These are phyloP conservation scores for Magnolia kwangsiensis DNA, from an alignment of 164 flowering plant species.

Conservation along the genomic window DNA sequence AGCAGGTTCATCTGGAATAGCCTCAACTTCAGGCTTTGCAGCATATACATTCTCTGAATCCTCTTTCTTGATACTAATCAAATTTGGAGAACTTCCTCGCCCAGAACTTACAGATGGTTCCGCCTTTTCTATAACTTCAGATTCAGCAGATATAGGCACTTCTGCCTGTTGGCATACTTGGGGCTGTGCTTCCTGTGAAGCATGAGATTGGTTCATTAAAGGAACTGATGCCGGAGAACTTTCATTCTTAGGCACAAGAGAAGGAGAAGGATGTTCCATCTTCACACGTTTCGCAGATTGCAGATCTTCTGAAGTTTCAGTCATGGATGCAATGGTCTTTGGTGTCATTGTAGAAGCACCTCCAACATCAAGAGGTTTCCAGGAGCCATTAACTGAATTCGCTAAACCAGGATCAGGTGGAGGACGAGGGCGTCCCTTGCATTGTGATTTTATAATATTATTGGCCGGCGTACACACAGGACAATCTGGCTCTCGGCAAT, in stretches of 20 bases:
- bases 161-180: conserved; percentile 37
- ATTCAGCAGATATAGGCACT: conserved; percentile 26
- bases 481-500: conserved; percentile 49
- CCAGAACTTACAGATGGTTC: conserved; percentile 39
- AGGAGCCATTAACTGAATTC: conserved; percentile 30
- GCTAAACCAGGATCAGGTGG: conserved; percentile 29
- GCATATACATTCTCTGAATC: conserved; percentile 26
- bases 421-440: conserved; percentile 27
- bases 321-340: conserved; percentile 27
- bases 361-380: conserved; percentile 38
- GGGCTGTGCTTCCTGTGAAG: conserved; percentile 24
- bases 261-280: conserved; percentile 54
- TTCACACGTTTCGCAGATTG: conserved; percentile 76
- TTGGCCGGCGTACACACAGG: conserved; percentile 78
- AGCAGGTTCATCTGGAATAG: conserved; percentile 34
- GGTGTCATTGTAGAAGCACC: conserved; percentile 29
- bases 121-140: conserved; percentile 45
- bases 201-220: conserved; percentile 27
- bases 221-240: conserved; percentile 30
- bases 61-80: conserved; percentile 33
- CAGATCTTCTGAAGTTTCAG: conserved; percentile 49
- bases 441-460: conserved; percentile 26
- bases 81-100: conserved; percentile 26
- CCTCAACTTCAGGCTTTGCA: conserved; percentile 34
- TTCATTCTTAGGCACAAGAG: conserved; percentile 35